phyloP scores from a whole-genome alignment of 1,284 basidiomycete species.

The Cerrena zonata region DNA sequence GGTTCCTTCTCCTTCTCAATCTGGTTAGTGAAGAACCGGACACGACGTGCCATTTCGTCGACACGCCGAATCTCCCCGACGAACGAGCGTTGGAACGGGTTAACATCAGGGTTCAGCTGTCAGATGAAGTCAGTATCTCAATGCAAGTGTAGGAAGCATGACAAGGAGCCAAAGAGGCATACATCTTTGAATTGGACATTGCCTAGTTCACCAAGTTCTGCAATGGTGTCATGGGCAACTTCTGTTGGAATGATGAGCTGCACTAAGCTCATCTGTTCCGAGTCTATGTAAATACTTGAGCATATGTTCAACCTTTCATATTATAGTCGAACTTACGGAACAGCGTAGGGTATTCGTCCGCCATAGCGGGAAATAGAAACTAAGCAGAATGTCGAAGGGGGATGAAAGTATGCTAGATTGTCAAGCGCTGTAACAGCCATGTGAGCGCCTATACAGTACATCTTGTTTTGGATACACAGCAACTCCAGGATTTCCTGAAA shows the following conservation, averaged over 20 bases:
- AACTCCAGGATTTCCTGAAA: too few relatives aligned
- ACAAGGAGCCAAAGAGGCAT: too few relatives aligned
- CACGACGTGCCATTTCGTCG: slow-evolving; percentile 92
- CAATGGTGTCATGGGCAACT: slow-evolving; percentile 93
- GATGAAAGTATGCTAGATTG: too few relatives aligned
- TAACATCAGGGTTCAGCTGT: slow-evolving; percentile 89
- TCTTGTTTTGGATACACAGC: too few relatives aligned
- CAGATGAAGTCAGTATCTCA: slow-evolving; percentile 10
- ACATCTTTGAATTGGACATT: slow-evolving; percentile 98
- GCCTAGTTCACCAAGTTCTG: slow-evolving; percentile 91
- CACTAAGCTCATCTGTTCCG: slow-evolving; percentile 95
- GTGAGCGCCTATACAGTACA: too few relatives aligned
- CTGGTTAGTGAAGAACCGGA: slow-evolving; percentile 85
- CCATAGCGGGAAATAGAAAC: slow-evolving; percentile 36
- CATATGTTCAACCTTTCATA: not conserved
- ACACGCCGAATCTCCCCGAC: slow-evolving; percentile 91
- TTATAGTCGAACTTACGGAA: slow-evolving; percentile 58
- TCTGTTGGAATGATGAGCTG: slow-evolving; percentile 98
- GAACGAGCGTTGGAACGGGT: slow-evolving; percentile 97
- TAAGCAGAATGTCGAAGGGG: too few relatives aligned
- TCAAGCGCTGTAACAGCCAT: too few relatives aligned
- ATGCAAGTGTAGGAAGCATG: not conserved
- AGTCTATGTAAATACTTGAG: slow-evolving; percentile 47
- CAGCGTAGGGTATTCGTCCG: slow-evolving; percentile 75
- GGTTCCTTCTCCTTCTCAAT: slow-evolving; percentile 82